Base-by-base conservation (phyloP, 768 basidiomycete species). In the Pisolithus sp. region DNA sequence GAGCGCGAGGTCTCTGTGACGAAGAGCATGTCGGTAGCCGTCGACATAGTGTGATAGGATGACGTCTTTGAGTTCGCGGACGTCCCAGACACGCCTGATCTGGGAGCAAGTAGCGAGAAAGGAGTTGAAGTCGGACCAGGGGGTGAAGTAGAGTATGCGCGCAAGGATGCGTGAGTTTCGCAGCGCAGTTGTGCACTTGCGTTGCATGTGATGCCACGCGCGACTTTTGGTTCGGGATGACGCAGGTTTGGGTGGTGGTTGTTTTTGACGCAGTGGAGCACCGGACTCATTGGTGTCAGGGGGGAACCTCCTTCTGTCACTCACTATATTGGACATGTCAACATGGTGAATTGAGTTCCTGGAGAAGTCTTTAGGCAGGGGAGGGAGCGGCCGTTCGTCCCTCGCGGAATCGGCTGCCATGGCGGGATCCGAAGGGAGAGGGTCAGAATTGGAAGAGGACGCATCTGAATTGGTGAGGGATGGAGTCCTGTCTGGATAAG, bases 11-110 rank as follows among this genome's bases (percentile, higher is more conserved):
- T 79, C 76, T 40, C 76, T 64, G 45, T 67, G 57, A 3, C 66
- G 68, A 41, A 80, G 61, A 39, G 74, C 76, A 40, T 68, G 56
- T 7, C 67, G 62, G 60, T 82, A 90, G 5, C 77, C 79, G 0
- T 83, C 81, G 2, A 91, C 74, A 59, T 76, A 86, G 34, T 61
- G 67, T 8, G 72, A 62, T n/a, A 79, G 65, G 34, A 78, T 61
- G 51, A 62, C 58, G 51, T 77, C 69, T 48, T 67, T 64, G 41
- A 70, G 58, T n/a, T 67, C 62, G 3, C 63, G 64, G 15, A 58
- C 50, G 20, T 57, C 51, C 57, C 77, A 62, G 42, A 70, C 57
- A 7, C 56, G 60, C 36, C 75, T 64, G 49, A 72, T 68, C 17
- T 60, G 57, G 6, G 64, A 60, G 46, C 65, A 73, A 8, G 73